These are phyloP conservation scores for Corymbia maculata DNA, from an alignment of 345 rosid species.

Conservation along the genomic window DNA sequence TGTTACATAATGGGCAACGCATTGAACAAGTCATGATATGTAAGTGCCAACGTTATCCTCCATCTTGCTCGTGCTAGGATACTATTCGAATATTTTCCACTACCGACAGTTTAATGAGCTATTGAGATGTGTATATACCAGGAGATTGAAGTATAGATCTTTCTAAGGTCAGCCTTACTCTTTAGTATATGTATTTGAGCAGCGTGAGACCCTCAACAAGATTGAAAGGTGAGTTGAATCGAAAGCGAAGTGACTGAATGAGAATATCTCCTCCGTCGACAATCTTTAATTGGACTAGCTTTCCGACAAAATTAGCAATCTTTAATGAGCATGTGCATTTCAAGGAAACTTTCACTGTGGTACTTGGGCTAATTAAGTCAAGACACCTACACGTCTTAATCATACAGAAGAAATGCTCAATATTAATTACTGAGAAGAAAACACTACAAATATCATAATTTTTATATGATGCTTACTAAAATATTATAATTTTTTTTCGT, in stretches of 20 bases:
- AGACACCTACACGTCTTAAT: not conserved
- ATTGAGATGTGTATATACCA: not conserved
- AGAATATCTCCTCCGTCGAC: not conserved
- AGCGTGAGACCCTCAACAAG: not conserved
- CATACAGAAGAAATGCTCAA: too few species aligned
- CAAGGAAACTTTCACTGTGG: not conserved
- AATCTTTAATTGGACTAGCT: not conserved
- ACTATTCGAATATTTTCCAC: not conserved
- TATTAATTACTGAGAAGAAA: too few species aligned
- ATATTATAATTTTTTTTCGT: too few species aligned
- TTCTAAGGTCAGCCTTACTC: not conserved
- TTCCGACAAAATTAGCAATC: not conserved
- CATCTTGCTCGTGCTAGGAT: not conserved
- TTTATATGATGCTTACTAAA: not conserved
- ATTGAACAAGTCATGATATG: not conserved
- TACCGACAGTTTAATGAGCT: not conserved
- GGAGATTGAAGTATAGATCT: not conserved
- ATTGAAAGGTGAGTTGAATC: not conserved
- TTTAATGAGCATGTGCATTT: not conserved
- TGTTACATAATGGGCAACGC: not conserved
- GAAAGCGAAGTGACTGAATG: not conserved
- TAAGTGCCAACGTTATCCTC: not conserved
- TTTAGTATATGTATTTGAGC: not conserved
- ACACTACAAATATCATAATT: not conserved
- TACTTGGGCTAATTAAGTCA: not conserved